These are phyloP conservation scores for Sugiyamaella pinicola DNA, from an alignment of 1,139 yeast genomes.

Conservation along the genomic window DNA sequence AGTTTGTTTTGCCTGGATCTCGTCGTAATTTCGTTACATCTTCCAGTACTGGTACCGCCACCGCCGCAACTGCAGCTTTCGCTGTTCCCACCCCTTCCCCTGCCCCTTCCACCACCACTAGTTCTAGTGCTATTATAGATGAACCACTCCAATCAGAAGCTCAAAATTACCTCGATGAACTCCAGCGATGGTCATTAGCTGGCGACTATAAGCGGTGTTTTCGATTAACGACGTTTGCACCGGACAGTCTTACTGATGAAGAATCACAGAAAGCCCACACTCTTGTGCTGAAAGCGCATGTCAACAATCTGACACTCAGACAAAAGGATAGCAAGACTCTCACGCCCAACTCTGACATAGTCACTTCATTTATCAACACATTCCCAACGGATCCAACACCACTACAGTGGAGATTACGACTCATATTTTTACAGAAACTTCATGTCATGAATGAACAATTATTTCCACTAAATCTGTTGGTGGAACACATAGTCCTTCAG, in stretches of 20 bases:
- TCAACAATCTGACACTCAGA: conserved; percentile 29
- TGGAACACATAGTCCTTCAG: conserved; percentile 36
- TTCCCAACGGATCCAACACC: conserved; percentile 40
- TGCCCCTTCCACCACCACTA: background rate
- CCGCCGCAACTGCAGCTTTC: background rate
- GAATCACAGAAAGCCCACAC: conserved; percentile 16
- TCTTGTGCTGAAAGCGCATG: conserved; percentile 33
- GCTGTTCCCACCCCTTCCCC: background rate
- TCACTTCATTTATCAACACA: conserved; percentile 35
- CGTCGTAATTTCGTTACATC: conserved; percentile 8
- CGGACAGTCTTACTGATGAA: conserved; percentile 7
- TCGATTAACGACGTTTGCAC: conserved; percentile 17
- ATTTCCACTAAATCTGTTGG: conserved; percentile 37
- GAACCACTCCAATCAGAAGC: conserved; percentile 4
- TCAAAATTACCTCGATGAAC: conserved; percentile 17
- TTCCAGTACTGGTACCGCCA: background rate
- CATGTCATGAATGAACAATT: conserved; percentile 46
- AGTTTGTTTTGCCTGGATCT: conserved; percentile 17
- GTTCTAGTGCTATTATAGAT: conserved; percentile 13
- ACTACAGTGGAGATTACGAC: conserved; percentile 44
- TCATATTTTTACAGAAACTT: conserved; percentile 46
- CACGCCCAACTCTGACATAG: conserved; percentile 28
- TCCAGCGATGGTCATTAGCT: conserved; percentile 20
- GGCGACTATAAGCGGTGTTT: conserved; percentile 26
- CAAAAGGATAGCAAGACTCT: conserved; percentile 10